Evolutionary conservation across 2,329 filamentous ascomycete genomes (phyloP), one percentile per base, ranked within the genome.

Genomic region (Ceratocystis cacaofunesta): DNA sequence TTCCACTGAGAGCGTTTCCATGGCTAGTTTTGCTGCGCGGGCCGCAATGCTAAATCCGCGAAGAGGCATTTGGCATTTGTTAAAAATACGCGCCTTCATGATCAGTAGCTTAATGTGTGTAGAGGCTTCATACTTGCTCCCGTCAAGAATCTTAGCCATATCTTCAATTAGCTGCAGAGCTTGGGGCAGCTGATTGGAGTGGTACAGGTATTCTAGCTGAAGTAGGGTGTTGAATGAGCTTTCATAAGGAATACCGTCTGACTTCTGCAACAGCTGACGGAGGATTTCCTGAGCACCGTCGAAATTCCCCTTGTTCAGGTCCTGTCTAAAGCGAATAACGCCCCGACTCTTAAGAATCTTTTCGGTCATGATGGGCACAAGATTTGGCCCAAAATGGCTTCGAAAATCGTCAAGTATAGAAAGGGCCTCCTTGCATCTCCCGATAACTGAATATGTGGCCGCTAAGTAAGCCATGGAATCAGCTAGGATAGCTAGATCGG

Each of bases 21-120:
- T 85, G 0, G 89, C 86, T 19, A 90, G 83, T 71, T 82, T 86
- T 2, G 88, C 86, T 0, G 90, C 90, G 55, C 89, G 82, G 70
- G 95, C 79, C 3, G 85, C 85, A 4, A 92, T 80, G 1, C 88
- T 90, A 73, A 96, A 90, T 0, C 85, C 90, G 67, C 87, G 83
- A 70, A 89, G 83, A 0, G 90, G 82, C 2, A 86, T 83, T 1
- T 86, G 87, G 55, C 83, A 83, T 69, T 80, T 82, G 65, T 84
- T 82, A 65, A 90, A 84, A 2, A 95, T 79, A 4, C 82, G 79
- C 0, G 85, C 86, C 73, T 95, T 95, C 61, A 86, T 75, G 2
- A 89, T 79, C 15, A 95, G 80, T 0, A 95, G 79, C 32, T 84
- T 83, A 61, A 94, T 78, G 44, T 87, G 85, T 28, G 89, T 80